Evolutionary conservation across 1,139 yeast species (phyloP), one percentile per base, ranked within the genome.

Genomic region (Blastobotrys aristatus): DNA sequence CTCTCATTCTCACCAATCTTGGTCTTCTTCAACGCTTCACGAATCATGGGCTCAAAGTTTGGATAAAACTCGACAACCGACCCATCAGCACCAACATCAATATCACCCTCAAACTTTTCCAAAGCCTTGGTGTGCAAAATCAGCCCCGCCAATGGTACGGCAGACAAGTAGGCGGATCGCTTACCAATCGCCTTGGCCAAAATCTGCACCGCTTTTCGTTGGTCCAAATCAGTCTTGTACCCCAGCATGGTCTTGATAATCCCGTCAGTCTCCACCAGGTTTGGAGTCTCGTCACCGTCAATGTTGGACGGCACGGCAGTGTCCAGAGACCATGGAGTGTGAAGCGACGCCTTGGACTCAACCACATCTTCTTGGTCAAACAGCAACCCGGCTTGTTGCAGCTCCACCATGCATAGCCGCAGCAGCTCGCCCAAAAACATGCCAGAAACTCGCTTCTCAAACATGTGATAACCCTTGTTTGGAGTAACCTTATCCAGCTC

Each of bases 31-130:
- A 89, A 69, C 0, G 95, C 95, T 56, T 85, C 86, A 61, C 89
- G 76, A 55, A 90, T 73, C 72, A 78, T 76, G 8, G 80, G 76
- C 67, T 83, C 80, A 68, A 84, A 90, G 27, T 89, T 89, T 18
- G 98, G 97, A 64, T 89, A 92, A 62, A 79, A 84, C 67, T 90
- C 96, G 46, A 89, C 84, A 50, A 90, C 94, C 5, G 96, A 82
- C 24, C 98, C 98, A 65, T 90, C 97, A 52, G 90, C 89, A 46
- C 97, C 97, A 58, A 90, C 77, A 66, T 90, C 97, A 50, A 89
- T 86, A 57, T 80, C 85, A 50, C 78, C 74, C 36, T 74, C 73
- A 51, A 58, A 63, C 57, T 68, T 67, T 45, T 73, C 72, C 50
- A 82, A 67, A 1, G 82, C 81, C 44, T 71, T 72, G 2, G 83